Percentiles rank a stretch among this genome's conserved stretches.
Evolutionary conservation across 495 filamentous ascomycete genomes (phyloP).

Genomic region (Sporormia fimetaria): DNA sequence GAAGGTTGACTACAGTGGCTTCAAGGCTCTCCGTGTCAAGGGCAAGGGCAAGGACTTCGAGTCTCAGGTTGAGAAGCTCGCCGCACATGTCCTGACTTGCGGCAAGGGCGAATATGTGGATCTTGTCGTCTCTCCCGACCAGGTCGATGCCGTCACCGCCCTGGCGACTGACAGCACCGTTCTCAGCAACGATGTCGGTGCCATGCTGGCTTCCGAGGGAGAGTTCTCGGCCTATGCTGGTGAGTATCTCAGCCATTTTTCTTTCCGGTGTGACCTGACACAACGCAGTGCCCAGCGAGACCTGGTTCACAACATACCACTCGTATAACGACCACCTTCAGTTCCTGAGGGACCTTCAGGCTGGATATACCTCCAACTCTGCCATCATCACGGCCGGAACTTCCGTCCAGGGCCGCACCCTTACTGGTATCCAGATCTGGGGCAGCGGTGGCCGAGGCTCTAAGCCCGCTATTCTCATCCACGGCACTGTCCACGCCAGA

Average conservation of each 20-base stretch:
- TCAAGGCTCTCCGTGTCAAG: slow-evolving; percentile 12
- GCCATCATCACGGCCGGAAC: slow-evolving; percentile 43
- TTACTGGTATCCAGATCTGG: slow-evolving; percentile 51
- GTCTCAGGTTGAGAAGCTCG: slow-evolving; percentile 13
- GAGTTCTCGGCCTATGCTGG: slow-evolving; percentile 4
- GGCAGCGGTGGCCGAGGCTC: slow-evolving; percentile 39
- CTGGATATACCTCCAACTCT: slow-evolving; percentile 37
- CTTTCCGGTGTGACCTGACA: not conserved
- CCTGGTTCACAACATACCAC: slow-evolving; percentile 49
- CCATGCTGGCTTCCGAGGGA: slow-evolving; percentile 7
- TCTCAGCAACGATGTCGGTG: slow-evolving; percentile 13
- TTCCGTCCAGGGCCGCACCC: slow-evolving; percentile 41
- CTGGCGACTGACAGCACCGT: slow-evolving; percentile 6
- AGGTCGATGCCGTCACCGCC: slow-evolving; percentile 9
- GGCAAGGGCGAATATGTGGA: slow-evolving; percentile 11
- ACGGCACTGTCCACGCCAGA: slow-evolving; percentile 51
- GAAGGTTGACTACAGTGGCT: slow-evolving; percentile 17
- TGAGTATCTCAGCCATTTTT: not conserved
- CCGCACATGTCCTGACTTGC: slow-evolving; percentile 15
- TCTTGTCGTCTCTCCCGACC: slow-evolving; percentile 14
- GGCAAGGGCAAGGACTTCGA: slow-evolving; percentile 4
- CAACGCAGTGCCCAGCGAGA: slow-evolving; percentile 9
- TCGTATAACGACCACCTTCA: slow-evolving; percentile 44
- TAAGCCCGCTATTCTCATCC: slow-evolving; percentile 47
- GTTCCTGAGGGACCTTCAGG: slow-evolving; percentile 42